Base-by-base conservation (phyloP, 1,139 yeast species). In the Scheffersomyces parashehatae region DNA sequence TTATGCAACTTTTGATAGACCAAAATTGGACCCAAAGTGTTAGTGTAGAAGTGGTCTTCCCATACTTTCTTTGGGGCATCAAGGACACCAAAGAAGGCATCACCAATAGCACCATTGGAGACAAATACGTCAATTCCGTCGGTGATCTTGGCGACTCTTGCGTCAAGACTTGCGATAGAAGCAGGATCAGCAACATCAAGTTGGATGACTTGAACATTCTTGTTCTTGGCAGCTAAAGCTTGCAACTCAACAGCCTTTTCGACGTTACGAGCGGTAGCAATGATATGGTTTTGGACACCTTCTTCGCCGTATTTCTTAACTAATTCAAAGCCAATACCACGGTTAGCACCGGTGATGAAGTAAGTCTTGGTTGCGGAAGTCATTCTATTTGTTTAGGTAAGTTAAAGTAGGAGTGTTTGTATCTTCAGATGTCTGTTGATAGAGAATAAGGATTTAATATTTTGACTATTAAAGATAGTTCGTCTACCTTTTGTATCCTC, bases 261-360 rank as follows among this genome's bases (percentile, higher is more conserved):
- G 26, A 20, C 26, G 8, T 8, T 20, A 40, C 64, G 49, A 11
- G 56, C 53, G 13, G 62, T 53, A 7, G 55, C 58, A 39, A 53
- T 42, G 10, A 58, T 51, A 9, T 35, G 24, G 16, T 38, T 28
- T 35, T 44, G 46, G 14, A 42, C 16, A 11, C 43, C 24, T 16
- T 52, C 43, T 12, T 38, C 35, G 24, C 52, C 43, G 29, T 51
- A 41, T 24, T 44, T 38, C 30, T 53, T 46, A 20, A 47, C 52
- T 5, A 53, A 38, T 8, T 30, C 42, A 13, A 50, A 46, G 8
- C 64, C 64, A 36, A 59, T 50, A 10, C 64, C 64, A 45, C 60
- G 47, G 45, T 54, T 58, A n/a, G 49, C 60, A 28, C 62, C 64
- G 31, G 58, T 46, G 14, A 59, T 20, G 26, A 20, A 20, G 26